Conservation (phyloP, 148 eudicot species). For the Rhododendron henanense region DNA sequence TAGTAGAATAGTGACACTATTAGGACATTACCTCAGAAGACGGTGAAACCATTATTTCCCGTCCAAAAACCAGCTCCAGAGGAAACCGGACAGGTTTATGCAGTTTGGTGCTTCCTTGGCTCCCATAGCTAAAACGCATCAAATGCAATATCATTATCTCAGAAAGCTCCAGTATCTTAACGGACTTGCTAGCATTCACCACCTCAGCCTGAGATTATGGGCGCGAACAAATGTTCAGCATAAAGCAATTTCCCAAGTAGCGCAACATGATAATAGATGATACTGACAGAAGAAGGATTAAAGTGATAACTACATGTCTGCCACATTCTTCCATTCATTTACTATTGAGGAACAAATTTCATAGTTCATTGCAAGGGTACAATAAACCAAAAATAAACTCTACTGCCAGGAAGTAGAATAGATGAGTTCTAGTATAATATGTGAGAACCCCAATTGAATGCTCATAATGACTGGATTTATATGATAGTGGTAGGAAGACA, state of each 20-base stretch:
- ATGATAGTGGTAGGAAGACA: background rate
- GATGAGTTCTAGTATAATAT: background rate
- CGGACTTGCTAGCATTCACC: conserved; percentile 75
- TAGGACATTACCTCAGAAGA: conserved; percentile 50
- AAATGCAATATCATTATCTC: conserved; percentile 77
- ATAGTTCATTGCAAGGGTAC: background rate
- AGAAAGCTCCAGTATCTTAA: conserved; percentile 62
- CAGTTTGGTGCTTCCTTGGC: conserved; percentile 78
- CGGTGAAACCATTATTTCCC: conserved; percentile 65
- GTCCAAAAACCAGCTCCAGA: conserved; percentile 59
- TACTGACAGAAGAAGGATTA: background rate
- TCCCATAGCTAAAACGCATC: conserved; percentile 84
- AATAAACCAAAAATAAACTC: background rate
- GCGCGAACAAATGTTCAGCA: background rate
- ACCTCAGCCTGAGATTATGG: conserved; percentile 56
- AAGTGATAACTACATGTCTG: no score
- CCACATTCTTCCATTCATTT: background rate
- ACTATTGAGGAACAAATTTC: background rate
- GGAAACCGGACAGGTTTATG: conserved; percentile 73
- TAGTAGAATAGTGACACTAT: background rate
- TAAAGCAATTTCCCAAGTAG: background rate
- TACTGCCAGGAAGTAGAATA: background rate
- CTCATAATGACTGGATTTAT: background rate
- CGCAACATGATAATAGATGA: background rate
- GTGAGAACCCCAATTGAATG: background rate